Percentiles rank a stretch among this genome's conserved stretches.
These are phyloP conservation scores for Domatiomyces catenatus DNA, from an alignment of 2,329 filamentous ascomycete genomes.

Conservation along the genomic window DNA sequence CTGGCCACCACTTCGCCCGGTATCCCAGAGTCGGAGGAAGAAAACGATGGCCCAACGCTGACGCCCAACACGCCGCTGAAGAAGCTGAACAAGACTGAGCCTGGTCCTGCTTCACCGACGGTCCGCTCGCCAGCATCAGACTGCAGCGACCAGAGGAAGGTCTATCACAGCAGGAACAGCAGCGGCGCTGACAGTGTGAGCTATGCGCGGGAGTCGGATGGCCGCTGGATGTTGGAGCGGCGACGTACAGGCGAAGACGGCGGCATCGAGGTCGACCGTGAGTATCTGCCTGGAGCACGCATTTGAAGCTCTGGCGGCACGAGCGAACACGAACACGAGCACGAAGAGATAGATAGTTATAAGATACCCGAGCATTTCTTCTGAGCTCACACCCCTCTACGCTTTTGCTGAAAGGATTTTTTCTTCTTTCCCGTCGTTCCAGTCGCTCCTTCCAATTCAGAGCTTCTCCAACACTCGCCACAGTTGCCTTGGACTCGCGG, in stretches of 20 bases:
- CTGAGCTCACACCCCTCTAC: not conserved
- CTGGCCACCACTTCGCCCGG: slow-evolving; percentile 11
- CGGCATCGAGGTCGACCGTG: slow-evolving; percentile 21
- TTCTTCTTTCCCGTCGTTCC: not conserved
- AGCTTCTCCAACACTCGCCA: not conserved
- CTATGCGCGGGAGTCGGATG: slow-evolving; percentile 21
- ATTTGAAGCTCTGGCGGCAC: slow-evolving; percentile 14
- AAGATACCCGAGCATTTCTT: not conserved
- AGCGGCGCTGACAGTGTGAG: slow-evolving; percentile 24
- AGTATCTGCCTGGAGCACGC: slow-evolving; percentile 17
- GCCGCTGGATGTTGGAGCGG: slow-evolving; percentile 24
- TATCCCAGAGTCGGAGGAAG: slow-evolving; percentile 18
- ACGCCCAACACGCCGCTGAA: slow-evolving; percentile 18
- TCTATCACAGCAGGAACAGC: slow-evolving; percentile 21
- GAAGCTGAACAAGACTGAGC: not conserved
- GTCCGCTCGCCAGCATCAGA: slow-evolving; percentile 5
- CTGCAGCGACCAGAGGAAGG: slow-evolving; percentile 7
- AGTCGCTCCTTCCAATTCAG: not conserved
- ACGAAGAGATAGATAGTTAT: not conserved
- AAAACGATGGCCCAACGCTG: slow-evolving; percentile 17
- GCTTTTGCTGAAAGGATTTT: not conserved
- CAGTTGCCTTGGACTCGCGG: not conserved
- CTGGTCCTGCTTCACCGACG: slow-evolving; percentile 7
- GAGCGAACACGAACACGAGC: too few relatives aligned
- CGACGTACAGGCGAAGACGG: slow-evolving; percentile 22